Conservation (phyloP, 2,329 filamentous ascomycete species). For the Botryosphaeria agaves region DNA sequence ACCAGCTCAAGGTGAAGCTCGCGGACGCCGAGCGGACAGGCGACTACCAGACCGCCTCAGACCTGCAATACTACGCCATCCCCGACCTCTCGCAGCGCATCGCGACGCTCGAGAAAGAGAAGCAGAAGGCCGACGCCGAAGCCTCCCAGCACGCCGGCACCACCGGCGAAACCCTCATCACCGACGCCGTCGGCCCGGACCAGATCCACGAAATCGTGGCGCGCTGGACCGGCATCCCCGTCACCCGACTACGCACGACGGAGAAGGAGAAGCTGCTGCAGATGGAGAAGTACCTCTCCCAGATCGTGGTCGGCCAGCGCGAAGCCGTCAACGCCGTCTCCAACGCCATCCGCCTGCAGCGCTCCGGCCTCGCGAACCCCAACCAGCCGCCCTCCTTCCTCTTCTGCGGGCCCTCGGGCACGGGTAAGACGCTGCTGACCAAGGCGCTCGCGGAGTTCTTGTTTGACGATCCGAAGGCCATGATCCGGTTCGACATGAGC, state of each 20-base stretch:
- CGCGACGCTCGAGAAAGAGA: constrained; percentile 62
- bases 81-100: constrained; percentile 77
- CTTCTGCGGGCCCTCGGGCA: constrained; percentile 96
- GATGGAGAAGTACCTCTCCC: constrained; percentile 77
- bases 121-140: constrained; percentile 59
- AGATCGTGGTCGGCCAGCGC: constrained; percentile 81
- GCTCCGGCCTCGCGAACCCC: constrained; percentile 85
- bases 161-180: constrained; percentile 55
- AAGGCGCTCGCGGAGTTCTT: constrained; percentile 96
- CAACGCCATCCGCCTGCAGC: constrained; percentile 87
- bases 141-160: constrained; percentile 36
- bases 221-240: constrained; percentile 95
- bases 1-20: constrained; percentile 76
- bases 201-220: constrained; percentile 98
- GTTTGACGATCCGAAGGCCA: constrained; percentile 90
- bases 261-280: constrained; percentile 98
- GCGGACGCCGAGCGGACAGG: constrained; percentile 82
- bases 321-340: constrained; percentile 88
- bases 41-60: constrained; percentile 74
- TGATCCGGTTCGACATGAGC: constrained; percentile 99
- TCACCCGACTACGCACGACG: constrained; percentile 80
- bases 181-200: constrained; percentile 86
- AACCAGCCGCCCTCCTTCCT: constrained; percentile 97
- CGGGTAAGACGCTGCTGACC: constrained; percentile 91
- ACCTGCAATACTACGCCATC: constrained; percentile 94